phyloP scores from a whole-genome alignment of 495 filamentous ascomycete genomes.

The Tuber aestivum region DNA sequence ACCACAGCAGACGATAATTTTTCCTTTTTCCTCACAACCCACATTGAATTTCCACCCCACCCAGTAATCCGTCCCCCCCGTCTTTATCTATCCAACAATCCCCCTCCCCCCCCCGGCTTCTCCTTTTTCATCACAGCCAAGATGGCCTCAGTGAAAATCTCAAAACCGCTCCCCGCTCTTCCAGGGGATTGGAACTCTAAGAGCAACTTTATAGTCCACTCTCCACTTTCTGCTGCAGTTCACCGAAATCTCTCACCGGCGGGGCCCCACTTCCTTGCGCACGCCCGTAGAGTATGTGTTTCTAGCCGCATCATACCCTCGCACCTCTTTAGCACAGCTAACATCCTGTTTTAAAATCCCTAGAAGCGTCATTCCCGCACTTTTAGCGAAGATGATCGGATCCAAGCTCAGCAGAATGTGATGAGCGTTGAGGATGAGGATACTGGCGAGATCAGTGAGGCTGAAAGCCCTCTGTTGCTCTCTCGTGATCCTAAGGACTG shows the following conservation, averaged over 20 bases:
- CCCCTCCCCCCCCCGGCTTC: neutral
- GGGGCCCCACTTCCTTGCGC: constrained; percentile 94
- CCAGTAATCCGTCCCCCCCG: neutral
- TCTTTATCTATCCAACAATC: neutral
- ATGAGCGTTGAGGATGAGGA: constrained; percentile 95
- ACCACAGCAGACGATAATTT: neutral
- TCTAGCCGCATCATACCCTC: constrained; percentile 20
- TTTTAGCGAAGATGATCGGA: constrained; percentile 96
- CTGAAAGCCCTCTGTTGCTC: constrained; percentile 85
- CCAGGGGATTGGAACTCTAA: constrained; percentile 78
- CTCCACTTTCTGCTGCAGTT: constrained; percentile 36
- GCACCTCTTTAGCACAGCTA: constrained; percentile 26
- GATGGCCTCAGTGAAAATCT: constrained; percentile 32
- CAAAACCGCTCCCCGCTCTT: constrained; percentile 62
- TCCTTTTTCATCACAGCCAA: constrained; percentile 4
- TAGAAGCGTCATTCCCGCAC: constrained; percentile 89
- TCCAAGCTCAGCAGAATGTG: constrained; percentile 87
- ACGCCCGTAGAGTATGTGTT: constrained; percentile 73
- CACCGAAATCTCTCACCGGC: constrained; percentile 69
- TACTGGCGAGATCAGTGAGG: constrained; percentile 80
- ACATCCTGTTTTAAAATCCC: constrained; percentile 27
- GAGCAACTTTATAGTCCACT: constrained; percentile 74
- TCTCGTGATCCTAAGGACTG: constrained; percentile 94
- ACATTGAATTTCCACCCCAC: neutral
- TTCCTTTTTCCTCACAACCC: neutral